phyloP scores from a whole-genome alignment of 768 basidiomycete species.

The Phanerochaete carnosa region DNA sequence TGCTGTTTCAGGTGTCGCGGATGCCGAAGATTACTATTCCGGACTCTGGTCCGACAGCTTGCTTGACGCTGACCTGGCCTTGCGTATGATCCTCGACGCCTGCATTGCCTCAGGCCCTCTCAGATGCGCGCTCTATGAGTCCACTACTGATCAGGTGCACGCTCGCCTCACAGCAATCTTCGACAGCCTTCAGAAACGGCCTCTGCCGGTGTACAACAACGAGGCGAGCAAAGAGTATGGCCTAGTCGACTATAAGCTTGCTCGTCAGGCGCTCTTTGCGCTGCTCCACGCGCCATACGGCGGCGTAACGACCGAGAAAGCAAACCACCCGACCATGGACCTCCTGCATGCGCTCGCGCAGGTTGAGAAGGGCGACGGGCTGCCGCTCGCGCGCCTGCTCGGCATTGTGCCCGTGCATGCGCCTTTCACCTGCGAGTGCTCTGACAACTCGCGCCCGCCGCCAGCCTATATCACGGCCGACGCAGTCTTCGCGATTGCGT shows the following conservation, averaged over 20 bases:
- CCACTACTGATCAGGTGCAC: conserved; percentile 15
- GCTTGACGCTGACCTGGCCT: conserved; percentile 4
- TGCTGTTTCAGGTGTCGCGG: conserved; percentile 21
- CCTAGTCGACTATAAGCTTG: conserved; percentile 5
- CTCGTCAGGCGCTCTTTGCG: not conserved
- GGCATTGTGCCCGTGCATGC: not conserved
- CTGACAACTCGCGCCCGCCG: not conserved
- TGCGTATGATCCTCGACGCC: conserved; percentile 18
- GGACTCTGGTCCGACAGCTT: conserved; percentile 14
- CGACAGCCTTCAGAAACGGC: not conserved
- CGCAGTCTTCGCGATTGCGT: not conserved
- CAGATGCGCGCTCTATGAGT: conserved; percentile 23
- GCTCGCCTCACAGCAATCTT: conserved; percentile 11
- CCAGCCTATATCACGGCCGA: not conserved
- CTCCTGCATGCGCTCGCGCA: conserved; percentile 1
- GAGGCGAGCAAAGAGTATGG: not conserved
- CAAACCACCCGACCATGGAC: not conserved
- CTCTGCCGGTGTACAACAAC: not conserved
- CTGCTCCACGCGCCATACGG: conserved; percentile 6
- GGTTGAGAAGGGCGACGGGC: conserved; percentile 5
- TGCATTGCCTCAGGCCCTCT: conserved; percentile 19
- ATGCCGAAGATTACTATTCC: conserved; percentile 21
- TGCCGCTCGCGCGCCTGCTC: not conserved
- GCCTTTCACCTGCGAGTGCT: not conserved
- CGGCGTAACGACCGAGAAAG: no score